Evolutionary conservation across 2,329 filamentous ascomycete species (phyloP).

Genomic region (Penicillium digitatum): DNA sequence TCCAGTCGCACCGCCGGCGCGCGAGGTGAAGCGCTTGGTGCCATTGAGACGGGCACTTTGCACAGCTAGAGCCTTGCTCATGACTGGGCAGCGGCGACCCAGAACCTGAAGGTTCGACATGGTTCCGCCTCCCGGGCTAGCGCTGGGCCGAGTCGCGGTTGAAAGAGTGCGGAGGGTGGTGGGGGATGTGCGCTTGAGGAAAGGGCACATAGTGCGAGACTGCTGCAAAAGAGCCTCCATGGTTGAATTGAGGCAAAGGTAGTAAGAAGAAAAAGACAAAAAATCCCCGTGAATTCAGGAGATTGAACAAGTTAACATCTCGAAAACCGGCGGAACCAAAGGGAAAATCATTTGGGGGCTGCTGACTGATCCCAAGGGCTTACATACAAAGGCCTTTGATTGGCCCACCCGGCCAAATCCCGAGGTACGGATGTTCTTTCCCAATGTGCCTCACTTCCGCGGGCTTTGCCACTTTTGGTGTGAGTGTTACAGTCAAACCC

Average conservation of each 20-base stretch:
- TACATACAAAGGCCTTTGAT: neutral
- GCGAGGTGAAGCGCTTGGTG: conserved; percentile 40
- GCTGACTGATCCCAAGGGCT: conserved; percentile 1
- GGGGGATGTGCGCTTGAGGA: conserved; percentile 90
- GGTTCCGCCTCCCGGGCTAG: conserved; percentile 73
- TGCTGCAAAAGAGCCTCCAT: conserved; percentile 97
- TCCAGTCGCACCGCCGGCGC: conserved; percentile 29
- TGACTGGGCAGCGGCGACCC: conserved; percentile 92
- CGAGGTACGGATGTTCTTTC: neutral
- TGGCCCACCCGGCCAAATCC: neutral
- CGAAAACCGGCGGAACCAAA: neutral
- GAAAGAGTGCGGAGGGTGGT: conserved; percentile 86
- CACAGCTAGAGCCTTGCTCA: conserved; percentile 94
- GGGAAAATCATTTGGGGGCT: conserved; percentile 2
- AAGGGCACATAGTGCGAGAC: conserved; percentile 95
- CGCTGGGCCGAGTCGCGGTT: conserved; percentile 60
- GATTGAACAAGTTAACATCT: neutral
- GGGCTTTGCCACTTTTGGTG: neutral
- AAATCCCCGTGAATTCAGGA: neutral
- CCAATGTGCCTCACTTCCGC: neutral
- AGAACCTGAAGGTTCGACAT: conserved; percentile 96
- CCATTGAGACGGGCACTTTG: conserved; percentile 54
- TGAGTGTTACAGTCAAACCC: neutral
- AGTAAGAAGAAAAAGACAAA: neutral
- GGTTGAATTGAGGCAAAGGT: conserved; percentile 9